These are phyloP conservation scores for Annona squamosa DNA, from an alignment of 164 flowering plant species.

Conservation along the genomic window DNA sequence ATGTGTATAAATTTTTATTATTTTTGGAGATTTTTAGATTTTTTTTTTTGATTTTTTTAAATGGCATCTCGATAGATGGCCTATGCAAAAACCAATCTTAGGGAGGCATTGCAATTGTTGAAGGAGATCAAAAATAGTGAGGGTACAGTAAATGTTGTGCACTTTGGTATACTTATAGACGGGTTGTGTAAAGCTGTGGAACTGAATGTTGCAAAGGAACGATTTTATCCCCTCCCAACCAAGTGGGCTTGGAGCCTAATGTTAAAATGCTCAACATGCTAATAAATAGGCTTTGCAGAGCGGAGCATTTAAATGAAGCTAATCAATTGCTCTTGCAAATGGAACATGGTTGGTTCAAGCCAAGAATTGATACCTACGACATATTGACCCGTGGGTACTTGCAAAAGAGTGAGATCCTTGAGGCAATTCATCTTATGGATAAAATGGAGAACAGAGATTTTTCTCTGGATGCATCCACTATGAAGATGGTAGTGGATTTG, in stretches of 20 bases:
- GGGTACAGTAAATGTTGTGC: constrained; percentile 4
- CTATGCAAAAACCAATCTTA: constrained; percentile 30
- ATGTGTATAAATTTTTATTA: too few species aligned
- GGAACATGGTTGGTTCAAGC: constrained; percentile 7
- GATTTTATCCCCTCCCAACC: not conserved
- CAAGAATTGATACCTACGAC: not conserved
- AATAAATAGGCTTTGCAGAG: constrained; percentile 6
- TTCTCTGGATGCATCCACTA: not conserved
- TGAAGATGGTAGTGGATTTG: constrained; percentile 1
- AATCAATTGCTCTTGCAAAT: constrained; percentile 1
- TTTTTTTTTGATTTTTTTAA: constrained; percentile 10
- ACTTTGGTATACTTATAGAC: not conserved
- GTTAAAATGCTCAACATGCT: constrained; percentile 7
- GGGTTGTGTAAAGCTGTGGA: constrained; percentile 4
- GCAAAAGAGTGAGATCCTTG: not conserved
- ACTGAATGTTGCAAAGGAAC: constrained; percentile 5
- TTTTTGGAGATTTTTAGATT: too few species aligned
- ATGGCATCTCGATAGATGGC: constrained; percentile 36
- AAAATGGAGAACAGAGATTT: constrained; percentile 3
- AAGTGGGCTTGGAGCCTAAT: constrained; percentile 5
- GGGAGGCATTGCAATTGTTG: constrained; percentile 34
- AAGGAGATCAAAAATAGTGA: constrained; percentile 10
- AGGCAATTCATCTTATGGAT: constrained; percentile 6
- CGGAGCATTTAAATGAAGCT: constrained; percentile 8
- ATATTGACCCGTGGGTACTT: constrained; percentile 1